These are phyloP conservation scores for Colletotrichum liaoningense DNA, from an alignment of 2,329 filamentous ascomycete species.

Conservation along the genomic window DNA sequence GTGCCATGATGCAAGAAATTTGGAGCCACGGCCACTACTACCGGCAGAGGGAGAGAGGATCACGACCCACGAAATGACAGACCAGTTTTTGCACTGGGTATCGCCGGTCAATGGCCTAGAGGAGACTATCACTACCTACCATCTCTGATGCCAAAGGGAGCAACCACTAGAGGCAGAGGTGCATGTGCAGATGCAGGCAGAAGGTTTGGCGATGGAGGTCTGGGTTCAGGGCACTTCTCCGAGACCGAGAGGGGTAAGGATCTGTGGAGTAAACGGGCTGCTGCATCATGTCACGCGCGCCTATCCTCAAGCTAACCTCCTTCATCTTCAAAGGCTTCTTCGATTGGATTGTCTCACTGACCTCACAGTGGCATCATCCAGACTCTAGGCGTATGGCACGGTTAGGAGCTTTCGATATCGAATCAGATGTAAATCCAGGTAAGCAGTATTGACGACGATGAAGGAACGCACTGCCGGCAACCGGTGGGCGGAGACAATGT, in stretches of 20 bases:
- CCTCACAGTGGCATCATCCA: constrained; percentile 33
- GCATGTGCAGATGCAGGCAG: constrained; percentile 29
- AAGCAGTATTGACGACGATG: constrained; percentile 1
- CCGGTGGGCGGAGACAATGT: constrained; percentile 14
- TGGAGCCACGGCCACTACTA: neutral
- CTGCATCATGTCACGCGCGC: constrained; percentile 32
- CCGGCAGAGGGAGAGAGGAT: neutral
- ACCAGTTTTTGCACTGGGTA: neutral
- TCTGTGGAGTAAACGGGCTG: constrained; percentile 21
- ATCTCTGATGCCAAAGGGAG: constrained; percentile 12
- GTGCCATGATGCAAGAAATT: neutral
- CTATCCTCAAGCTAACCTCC: constrained; percentile 14
- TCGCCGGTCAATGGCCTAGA: neutral
- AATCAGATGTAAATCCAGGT: neutral
- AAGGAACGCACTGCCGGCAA: constrained; percentile 25
- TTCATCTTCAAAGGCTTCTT: constrained; percentile 4
- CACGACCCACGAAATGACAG: neutral
- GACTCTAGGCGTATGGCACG: constrained; percentile 16
- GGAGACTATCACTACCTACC: neutral
- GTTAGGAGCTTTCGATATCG: neutral
- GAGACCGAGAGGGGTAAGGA: constrained; percentile 33
- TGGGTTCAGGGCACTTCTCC: constrained; percentile 30
- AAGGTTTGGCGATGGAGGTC: constrained; percentile 26
- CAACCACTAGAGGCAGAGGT: neutral
- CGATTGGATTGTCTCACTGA: constrained; percentile 23